These are phyloP conservation scores for Diaporthe velutina DNA, from an alignment of 2,329 filamentous ascomycete species.

Conservation along the genomic window DNA sequence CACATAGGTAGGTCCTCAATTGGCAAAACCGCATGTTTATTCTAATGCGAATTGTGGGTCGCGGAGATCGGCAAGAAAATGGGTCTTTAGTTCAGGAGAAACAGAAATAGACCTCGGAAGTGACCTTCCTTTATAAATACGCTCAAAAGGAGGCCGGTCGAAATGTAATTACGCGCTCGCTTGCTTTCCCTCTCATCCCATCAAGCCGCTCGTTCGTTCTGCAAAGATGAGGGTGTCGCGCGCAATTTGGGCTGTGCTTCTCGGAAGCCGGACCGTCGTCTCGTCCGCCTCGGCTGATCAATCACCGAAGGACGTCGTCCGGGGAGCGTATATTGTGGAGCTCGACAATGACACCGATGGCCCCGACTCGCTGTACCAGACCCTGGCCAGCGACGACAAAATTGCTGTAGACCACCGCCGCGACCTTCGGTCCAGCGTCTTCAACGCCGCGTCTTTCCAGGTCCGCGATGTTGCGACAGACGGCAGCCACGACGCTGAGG, in stretches of 20 bases:
- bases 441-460: slow-evolving; percentile 21
- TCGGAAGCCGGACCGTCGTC: slow-evolving; percentile 1
- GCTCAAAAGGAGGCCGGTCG: not conserved
- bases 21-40: slow-evolving; percentile 6
- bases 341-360: not conserved
- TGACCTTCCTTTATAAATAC: not conserved
- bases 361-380: slow-evolving; percentile 2
- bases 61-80: slow-evolving; percentile 19
- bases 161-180: not conserved
- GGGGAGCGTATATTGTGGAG: slow-evolving; percentile 22
- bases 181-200: not conserved
- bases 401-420: slow-evolving; percentile 17
- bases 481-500: slow-evolving; percentile 1
- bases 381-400: not conserved
- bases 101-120: not conserved
- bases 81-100: slow-evolving; percentile 5
- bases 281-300: slow-evolving; percentile 21
- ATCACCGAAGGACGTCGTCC: slow-evolving; percentile 1
- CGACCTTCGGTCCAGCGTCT: slow-evolving; percentile 16
- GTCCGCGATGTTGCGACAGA: not conserved
- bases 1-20: slow-evolving; percentile 4
- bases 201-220: not conserved
- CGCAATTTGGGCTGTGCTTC: slow-evolving; percentile 17
- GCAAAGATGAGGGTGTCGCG: slow-evolving; percentile 22
- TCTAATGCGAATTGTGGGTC: slow-evolving; percentile 11